A percentile compares a stretch with the other conserved stretches of the same genome.
These are phyloP conservation scores for Achlya hypogyna DNA, from an alignment of 352 stramenopile species.

Conservation along the genomic window DNA sequence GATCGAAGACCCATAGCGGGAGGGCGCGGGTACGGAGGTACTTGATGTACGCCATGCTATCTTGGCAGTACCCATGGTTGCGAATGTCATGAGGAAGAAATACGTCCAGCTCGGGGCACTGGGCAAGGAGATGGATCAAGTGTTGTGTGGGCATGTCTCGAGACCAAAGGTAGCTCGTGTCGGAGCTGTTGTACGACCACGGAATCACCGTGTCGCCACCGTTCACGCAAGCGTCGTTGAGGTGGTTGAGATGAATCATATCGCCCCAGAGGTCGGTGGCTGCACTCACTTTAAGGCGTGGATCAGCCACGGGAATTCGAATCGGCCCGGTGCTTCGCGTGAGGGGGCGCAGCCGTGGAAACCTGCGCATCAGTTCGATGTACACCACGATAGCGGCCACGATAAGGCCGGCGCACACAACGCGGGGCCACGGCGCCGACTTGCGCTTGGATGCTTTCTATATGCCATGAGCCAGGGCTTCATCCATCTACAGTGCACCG, in stretches of 20 bases:
- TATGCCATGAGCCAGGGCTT: no score
- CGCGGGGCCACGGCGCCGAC: no score
- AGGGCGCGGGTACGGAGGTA: constrained; percentile 27
- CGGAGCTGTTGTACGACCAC: background rate
- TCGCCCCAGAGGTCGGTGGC: background rate
- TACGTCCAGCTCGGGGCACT: constrained; percentile 46
- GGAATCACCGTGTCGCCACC: background rate
- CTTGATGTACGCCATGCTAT: constrained; percentile 48
- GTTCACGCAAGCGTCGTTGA: background rate
- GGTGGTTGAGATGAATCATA: background rate
- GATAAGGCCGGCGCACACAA: no score
- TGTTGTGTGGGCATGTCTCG: background rate
- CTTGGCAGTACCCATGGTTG: constrained; percentile 55
- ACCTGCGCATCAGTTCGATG: no score
- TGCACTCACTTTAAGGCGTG: no score
- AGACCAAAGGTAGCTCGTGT: background rate
- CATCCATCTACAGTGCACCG: no score
- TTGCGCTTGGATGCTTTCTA: no score
- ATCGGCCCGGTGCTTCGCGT: no score
- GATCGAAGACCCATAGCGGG: constrained; percentile 34
- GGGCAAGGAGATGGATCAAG: background rate
- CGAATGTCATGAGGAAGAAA: constrained; percentile 41
- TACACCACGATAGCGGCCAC: no score
- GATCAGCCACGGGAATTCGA: no score
- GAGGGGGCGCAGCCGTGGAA: no score